Evolutionary conservation across 441 rosid genomes (phyloP).

Genomic region (Euphorbia celastroides): DNA sequence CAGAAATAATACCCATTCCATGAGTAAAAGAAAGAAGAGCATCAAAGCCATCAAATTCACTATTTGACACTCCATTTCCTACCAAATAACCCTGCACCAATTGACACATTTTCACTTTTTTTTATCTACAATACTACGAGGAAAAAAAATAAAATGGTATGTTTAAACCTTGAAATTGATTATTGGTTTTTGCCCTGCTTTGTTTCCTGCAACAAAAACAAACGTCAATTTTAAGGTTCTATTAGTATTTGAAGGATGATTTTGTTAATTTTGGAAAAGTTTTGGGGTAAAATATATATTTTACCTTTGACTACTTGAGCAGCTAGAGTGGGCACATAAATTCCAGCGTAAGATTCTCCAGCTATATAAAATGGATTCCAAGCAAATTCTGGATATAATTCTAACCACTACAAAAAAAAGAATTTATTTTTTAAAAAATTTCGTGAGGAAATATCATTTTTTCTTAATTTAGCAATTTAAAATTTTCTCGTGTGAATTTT

Average conservation of each 20-base stretch:
- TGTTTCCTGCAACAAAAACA: not conserved
- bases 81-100: conserved; percentile 43
- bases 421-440: not conserved
- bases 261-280: not conserved
- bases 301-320: conserved; percentile 45
- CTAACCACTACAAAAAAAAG: conserved; percentile 40
- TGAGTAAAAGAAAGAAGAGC: conserved; percentile 39
- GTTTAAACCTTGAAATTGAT: not conserved
- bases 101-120: not conserved
- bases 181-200: not conserved
- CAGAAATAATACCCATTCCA: conserved; percentile 55
- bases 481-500: not conserved
- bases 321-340: conserved; percentile 59
- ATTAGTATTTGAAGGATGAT: no score
- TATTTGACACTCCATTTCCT: conserved; percentile 40
- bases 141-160: not conserved
- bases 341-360: conserved; percentile 66
- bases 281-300: not conserved
- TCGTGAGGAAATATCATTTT: not conserved
- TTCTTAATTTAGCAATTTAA: no score
- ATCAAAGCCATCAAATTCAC: conserved; percentile 25
- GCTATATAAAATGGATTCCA: conserved; percentile 51
- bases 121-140: no score
- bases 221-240: not conserved
- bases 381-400: conserved; percentile 40